Conservation (phyloP, 352 stramenopile genomes). For the Phytophthora ohioensis region DNA sequence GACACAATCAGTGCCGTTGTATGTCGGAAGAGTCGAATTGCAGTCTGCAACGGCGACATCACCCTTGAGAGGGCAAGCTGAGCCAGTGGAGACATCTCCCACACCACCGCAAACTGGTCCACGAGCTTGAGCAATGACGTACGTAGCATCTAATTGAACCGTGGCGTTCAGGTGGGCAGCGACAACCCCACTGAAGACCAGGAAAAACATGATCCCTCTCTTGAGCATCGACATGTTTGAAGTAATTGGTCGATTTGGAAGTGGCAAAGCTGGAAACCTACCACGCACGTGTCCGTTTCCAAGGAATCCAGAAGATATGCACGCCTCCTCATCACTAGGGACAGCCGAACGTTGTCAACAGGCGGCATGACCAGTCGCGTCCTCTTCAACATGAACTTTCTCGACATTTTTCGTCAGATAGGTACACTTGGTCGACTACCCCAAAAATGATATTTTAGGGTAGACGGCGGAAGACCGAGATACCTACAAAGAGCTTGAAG, state of each 20-base stretch:
- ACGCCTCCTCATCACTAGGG: constrained; percentile 7
- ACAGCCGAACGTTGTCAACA: constrained; percentile 19
- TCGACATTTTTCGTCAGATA: constrained; percentile 62
- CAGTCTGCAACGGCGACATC: constrained; percentile 48
- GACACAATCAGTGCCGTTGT: constrained; percentile 45
- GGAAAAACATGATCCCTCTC: neutral
- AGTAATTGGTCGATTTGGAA: constrained; percentile 13
- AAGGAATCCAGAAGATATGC: constrained; percentile 11
- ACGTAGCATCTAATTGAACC: constrained; percentile 53
- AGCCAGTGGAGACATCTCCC: constrained; percentile 40
- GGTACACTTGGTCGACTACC: constrained; percentile 81
- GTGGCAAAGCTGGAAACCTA: constrained; percentile 2
- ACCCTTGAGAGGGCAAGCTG: constrained; percentile 49
- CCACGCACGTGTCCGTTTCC: neutral
- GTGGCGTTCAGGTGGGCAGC: constrained; percentile 25
- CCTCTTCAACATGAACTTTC: too few relatives aligned
- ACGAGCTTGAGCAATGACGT: constrained; percentile 36
- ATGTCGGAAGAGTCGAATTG: constrained; percentile 47
- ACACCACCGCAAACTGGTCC: constrained; percentile 54
- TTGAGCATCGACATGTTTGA: constrained; percentile 16
- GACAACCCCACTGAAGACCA: neutral
- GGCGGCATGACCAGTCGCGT: constrained; percentile 11
- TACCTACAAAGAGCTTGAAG: constrained; percentile 65
- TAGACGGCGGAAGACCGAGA: constrained; percentile 77
- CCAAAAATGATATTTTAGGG: constrained; percentile 76